Conservation (phyloP, 257 asterid genomes). For the Plantago major region DNA sequence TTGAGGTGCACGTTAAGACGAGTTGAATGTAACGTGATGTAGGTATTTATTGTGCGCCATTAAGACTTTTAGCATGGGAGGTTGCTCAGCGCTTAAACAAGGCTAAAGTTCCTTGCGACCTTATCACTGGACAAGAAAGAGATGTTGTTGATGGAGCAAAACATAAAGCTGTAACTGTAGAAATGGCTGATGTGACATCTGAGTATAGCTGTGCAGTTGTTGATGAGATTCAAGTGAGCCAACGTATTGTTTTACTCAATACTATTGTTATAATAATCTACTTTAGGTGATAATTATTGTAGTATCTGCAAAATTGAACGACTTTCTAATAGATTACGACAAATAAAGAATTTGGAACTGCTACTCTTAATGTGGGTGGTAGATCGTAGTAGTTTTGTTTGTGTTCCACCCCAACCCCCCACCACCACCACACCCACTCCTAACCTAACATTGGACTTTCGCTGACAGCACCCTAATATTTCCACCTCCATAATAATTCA, state of each 20-base stretch:
- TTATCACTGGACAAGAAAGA: conserved; percentile 94
- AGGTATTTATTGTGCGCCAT: conserved; percentile 96
- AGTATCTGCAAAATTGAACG: background rate
- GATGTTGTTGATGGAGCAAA: conserved; percentile 84
- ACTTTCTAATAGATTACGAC: too few relatives aligned
- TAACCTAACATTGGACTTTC: too few relatives aligned
- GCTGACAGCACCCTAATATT: too few relatives aligned
- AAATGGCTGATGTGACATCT: conserved; percentile 78
- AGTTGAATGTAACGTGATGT: conserved; percentile 5
- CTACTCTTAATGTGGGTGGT: too few relatives aligned
- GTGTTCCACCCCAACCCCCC: too few relatives aligned
- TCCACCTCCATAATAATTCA: too few relatives aligned
- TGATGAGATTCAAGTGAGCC: conserved; percentile 89
- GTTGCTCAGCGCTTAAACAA: conserved; percentile 83
- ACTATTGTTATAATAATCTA: too few relatives aligned
- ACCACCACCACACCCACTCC: too few relatives aligned
- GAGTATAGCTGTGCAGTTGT: conserved; percentile 80
- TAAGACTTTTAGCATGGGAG: conserved; percentile 99
- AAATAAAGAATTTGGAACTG: too few relatives aligned
- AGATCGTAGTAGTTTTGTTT: too few relatives aligned
- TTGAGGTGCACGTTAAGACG: conserved; percentile 1
- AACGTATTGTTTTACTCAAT: conserved; percentile 11
- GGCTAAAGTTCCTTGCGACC: conserved; percentile 87
- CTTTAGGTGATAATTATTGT: background rate
- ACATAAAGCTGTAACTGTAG: conserved; percentile 88